Base-by-base conservation (phyloP, 495 filamentous ascomycete genomes). In the Penicillium simplicissimum region DNA sequence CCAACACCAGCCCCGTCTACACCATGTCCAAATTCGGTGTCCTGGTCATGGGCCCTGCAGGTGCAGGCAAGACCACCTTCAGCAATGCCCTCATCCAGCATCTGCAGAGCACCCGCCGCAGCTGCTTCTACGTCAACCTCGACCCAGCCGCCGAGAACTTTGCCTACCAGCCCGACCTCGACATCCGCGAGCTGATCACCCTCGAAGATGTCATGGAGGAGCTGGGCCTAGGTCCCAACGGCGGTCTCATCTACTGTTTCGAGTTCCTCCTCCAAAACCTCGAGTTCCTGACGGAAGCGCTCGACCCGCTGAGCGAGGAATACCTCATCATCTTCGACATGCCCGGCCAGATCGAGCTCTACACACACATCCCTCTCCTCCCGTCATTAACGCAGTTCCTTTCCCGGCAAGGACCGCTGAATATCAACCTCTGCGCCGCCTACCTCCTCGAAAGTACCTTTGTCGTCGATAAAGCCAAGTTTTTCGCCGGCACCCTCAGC, bases 161-260 rank as follows among this genome's bases (percentile, higher is more conserved):
- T 74, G 84, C 86, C 66, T 96, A 96, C 73, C 81, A 91, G 63
- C 95, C 95, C 1, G 95, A 98, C 70, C 85, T 98, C 63, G 95
- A 98, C 72, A 98, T 98, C 80, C 93, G 92, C 71, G 93, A 98
- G 57, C 84, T 97, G 28, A 97, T 98, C 74, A 92, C 90, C 2
- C 86, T 98, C 49, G 90, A 96, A 69, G 95, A 98, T 86, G 95
- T 96, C 28, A 98, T 98, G 95, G 95, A 97, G 59, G 95, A 98
- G 77, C 85, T 97, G 83, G 84, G 86, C 45, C 83, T 97, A 7
- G 95, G 95, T 5, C 95, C 95, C 28, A 98, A 98, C 69, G 95
- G 95, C 38, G 95, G 93, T 8, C 82, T 98, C 31, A 96, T 98
- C 69, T 97, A 95, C 82, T 98, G 95, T 78, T 97, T 98, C 79